Base-by-base conservation (phyloP, 805 yeast genomes). In the Metschnikowia reukaufii region DNA sequence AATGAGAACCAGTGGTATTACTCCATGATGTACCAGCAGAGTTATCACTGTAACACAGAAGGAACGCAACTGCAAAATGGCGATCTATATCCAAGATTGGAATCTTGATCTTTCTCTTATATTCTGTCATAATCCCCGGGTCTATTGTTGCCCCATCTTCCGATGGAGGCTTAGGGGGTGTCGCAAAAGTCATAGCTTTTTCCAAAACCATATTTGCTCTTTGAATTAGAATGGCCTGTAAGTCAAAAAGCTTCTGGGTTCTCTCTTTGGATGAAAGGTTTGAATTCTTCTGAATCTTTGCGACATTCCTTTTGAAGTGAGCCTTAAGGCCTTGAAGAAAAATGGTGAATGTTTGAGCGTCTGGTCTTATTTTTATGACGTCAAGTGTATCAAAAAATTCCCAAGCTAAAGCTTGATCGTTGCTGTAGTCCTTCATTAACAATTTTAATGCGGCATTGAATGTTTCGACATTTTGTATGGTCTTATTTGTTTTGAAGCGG, bases 371-470 rank as follows among this genome's bases (percentile, higher is more conserved):
- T 6, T 42, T 35, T 13, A 52, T 52, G 6, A 45, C 32, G 13
- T 55, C 57, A 13, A 68, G 55, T 19, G 48, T 51, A 27, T 69
- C 67, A 39, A 72, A 72, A 32, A 70, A 61, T 1, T 54, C 49
- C 77, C 76, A 72, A 1, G 73, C 72, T n/a, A 51, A 33, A 8
- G 46, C 49, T 45, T 72, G 76, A 23, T 63, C 60, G 40, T 67
- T 52, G 5, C 40, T 47, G 48, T 54, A 68, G 54, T 70, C 63
- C 45, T 69, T 71, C n/a, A 66, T 55, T 20, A 72, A 47, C 5
- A 68, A 52, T 47, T 66, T 58, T 29, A 73, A 57, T 17, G 67
- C 67, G 2, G 77, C 64, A 54, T 72, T 72, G 52, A 70, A 73
- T 9, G 63, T 64, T 31, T 65, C 65, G 13, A 62, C 54, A 7